These are phyloP conservation scores for Neurospora cerealis DNA, from an alignment of 495 filamentous ascomycete genomes.

Conservation along the genomic window DNA sequence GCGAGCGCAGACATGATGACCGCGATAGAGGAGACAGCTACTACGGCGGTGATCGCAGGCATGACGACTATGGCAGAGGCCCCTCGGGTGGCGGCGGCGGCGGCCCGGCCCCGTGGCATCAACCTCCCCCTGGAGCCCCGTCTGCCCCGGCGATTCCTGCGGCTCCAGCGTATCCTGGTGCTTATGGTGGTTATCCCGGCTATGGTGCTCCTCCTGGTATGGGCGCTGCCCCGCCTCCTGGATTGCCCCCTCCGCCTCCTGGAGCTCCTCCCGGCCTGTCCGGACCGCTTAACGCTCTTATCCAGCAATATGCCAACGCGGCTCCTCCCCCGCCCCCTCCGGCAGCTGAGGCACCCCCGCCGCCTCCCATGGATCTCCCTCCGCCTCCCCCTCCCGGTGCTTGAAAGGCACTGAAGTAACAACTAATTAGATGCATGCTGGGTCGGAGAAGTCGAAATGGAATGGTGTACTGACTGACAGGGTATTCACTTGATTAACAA, in stretches of 20 bases:
- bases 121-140: constrained; percentile 44
- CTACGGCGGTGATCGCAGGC: constrained; percentile 14
- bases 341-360: constrained; percentile 56
- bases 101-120: constrained; percentile 57
- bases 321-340: constrained; percentile 45
- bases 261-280: constrained; percentile 55
- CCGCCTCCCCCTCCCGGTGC: constrained; percentile 60
- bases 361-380: constrained; percentile 65
- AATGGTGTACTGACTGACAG: neutral
- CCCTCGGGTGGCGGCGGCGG: constrained; percentile 22
- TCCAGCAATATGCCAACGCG: constrained; percentile 54
- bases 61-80: constrained; percentile 26
- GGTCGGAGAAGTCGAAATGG: neutral
- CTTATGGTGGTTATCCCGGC: constrained; percentile 45
- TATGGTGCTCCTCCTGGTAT: constrained; percentile 55
- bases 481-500: neutral
- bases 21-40: constrained; percentile 17
- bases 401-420: constrained; percentile 10
- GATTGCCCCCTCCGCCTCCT: constrained; percentile 52
- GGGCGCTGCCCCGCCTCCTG: constrained; percentile 38
- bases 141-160: constrained; percentile 38
- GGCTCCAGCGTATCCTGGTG: constrained; percentile 43
- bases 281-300: constrained; percentile 49
- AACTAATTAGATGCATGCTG: neutral
- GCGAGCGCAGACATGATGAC: constrained; percentile 18